Evolutionary conservation across 495 filamentous ascomycete species (phyloP), one percentile per base, ranked within the genome.

Genomic region (Aspergillus conjunctus): DNA sequence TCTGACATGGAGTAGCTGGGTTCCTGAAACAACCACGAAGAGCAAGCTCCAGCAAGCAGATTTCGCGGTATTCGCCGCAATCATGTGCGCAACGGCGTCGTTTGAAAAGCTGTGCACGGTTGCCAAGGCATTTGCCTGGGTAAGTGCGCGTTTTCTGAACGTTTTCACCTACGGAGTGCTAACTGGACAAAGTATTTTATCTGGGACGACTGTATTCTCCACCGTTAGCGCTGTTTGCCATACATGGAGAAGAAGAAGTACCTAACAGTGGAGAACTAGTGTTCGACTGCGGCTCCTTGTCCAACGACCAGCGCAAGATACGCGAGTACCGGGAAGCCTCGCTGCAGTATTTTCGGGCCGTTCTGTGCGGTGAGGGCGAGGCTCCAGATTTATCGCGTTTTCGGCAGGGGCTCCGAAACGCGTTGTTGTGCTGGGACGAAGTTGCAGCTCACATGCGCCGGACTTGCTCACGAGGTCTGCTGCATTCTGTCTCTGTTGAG

Each of bases 121-220:
- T 22, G 33, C 53, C 0, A 56, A 62, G 34, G 48, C 21, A 17
- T 62, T 62, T 34, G 54, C 60, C 17, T 62, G 60, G 60, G 60
- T 62, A 14, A 4, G 46, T 20, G 4, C 22, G 43, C 3, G 9
- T 37, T 14, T 37, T 37, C 34, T 31, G 22, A 15, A 3, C 18
- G 34, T 1, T 18, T 21, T 33, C 4, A 3, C n/a, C 18, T 58
- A 8, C 20, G 5, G 4, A 45, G 15, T 49, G 54, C 54, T 59
- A 52, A 53, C 17, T 11, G 3, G 4, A 2, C 3, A 10, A 31
- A 56, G 60, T 56, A 56, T 26, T 62, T 52, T 30, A 31, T 62
- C 26, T 62, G 60, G 53, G 53, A 56, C 14, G 52, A 56, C 31
- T 51, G 58, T 61, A 55, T n/a, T 50, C 3, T n/a, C 43, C 2